These are phyloP conservation scores for Tricladium varicosporioides DNA, from an alignment of 2,329 filamentous ascomycete genomes.

Conservation along the genomic window DNA sequence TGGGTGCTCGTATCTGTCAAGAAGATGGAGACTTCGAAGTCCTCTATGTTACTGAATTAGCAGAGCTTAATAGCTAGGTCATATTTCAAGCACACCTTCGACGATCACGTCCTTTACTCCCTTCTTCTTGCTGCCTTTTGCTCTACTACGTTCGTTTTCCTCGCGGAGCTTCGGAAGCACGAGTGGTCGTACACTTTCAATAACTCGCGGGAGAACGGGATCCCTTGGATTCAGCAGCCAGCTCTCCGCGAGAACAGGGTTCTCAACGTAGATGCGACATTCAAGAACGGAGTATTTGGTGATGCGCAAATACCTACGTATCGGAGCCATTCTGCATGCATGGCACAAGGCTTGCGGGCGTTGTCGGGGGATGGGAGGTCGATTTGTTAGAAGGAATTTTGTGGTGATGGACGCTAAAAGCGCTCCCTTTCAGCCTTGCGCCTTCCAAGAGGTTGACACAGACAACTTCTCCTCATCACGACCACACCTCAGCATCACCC, in stretches of 20 bases:
- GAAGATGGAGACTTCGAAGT: slow-evolving; percentile 94
- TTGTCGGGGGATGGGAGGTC: not conserved
- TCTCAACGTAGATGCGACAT: slow-evolving; percentile 92
- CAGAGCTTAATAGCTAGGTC: not conserved
- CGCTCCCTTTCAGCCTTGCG: too few relatives aligned
- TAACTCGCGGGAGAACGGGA: slow-evolving; percentile 76
- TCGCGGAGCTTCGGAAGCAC: slow-evolving; percentile 90
- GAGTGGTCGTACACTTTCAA: slow-evolving; percentile 79
- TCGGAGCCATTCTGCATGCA: slow-evolving; percentile 67
- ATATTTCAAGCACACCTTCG: slow-evolving; percentile 54
- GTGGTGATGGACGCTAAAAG: too few relatives aligned
- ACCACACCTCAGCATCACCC: too few relatives aligned
- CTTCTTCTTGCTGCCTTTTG: slow-evolving; percentile 58
- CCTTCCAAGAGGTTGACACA: too few relatives aligned
- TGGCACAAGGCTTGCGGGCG: not conserved
- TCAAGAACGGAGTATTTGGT: slow-evolving; percentile 94
- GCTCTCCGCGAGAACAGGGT: slow-evolving; percentile 75
- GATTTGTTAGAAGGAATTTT: too few relatives aligned
- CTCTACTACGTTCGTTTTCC: slow-evolving; percentile 66
- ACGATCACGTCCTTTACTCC: slow-evolving; percentile 85
- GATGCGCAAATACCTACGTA: slow-evolving; percentile 86
- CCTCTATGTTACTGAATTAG: slow-evolving; percentile 55
- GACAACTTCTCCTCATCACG: too few relatives aligned
- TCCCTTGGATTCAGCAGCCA: slow-evolving; percentile 81
- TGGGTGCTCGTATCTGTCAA: slow-evolving; percentile 81